These are phyloP conservation scores for Juglanconis sp. DNA, from an alignment of 2,329 filamentous ascomycete genomes.

Conservation along the genomic window DNA sequence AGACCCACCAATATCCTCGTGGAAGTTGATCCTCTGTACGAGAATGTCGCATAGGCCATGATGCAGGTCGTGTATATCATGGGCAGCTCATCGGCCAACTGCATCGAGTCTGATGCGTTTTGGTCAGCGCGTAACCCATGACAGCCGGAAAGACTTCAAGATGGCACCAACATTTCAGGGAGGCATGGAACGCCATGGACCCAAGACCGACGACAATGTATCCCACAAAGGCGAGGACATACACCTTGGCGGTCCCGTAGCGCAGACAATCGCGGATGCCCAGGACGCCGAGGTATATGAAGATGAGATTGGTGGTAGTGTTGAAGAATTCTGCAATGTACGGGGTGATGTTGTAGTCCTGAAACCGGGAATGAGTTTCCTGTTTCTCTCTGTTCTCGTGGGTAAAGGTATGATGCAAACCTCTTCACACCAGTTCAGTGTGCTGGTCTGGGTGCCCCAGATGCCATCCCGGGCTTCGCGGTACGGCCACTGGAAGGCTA, in stretches of 20 bases:
- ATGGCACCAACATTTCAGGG: conserved; percentile 48
- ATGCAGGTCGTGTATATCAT: conserved; percentile 60
- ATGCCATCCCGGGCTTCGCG: conserved; percentile 33
- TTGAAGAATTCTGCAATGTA: conserved; percentile 42
- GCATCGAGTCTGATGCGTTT: conserved; percentile 49
- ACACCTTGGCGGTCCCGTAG: conserved; percentile 72
- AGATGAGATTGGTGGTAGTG: conserved; percentile 77
- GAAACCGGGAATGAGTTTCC: neutral
- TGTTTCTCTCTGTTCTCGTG: neutral
- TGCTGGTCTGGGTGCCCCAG: conserved; percentile 36
- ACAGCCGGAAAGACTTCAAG: neutral
- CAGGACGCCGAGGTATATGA: conserved; percentile 72
- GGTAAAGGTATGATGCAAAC: conserved; percentile 19
- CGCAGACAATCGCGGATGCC: conserved; percentile 71
- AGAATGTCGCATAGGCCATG: conserved; percentile 66
- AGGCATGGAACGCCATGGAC: conserved; percentile 55
- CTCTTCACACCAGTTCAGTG: conserved; percentile 39
- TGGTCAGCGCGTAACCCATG: conserved; percentile 5
- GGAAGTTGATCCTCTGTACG: conserved; percentile 56
- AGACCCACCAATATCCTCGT: conserved; percentile 36
- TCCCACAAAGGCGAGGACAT: conserved; percentile 59
- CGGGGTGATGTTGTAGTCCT: conserved; percentile 30
- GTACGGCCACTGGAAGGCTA: conserved; percentile 30
- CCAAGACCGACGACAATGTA: conserved; percentile 54
- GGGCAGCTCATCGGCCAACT: conserved; percentile 57